Evolutionary conservation across 345 rosid genomes (phyloP), one percentile per base, ranked within the genome.

Genomic region (Eucalyptus marginata): DNA sequence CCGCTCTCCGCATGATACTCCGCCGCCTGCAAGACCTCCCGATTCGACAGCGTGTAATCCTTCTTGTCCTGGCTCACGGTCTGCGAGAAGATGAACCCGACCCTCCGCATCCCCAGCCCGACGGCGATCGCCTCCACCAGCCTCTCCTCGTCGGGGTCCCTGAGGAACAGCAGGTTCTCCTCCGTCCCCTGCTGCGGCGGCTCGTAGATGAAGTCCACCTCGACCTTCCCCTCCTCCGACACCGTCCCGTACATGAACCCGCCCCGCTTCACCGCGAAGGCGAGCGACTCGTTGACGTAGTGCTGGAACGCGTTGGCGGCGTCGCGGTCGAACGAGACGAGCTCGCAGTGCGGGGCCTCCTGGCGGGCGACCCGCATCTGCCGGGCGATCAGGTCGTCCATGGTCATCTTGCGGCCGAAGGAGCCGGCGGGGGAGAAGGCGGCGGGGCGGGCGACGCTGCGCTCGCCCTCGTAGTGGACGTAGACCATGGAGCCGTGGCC

Each of bases 371-470:
- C 94, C 31, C 98, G 93, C 94, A 96, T 97, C 94, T 98, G 99
- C 43, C 92, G 94, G 27, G 99, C 98, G 88, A 98, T 97, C 7
- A 98, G 93, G 87, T 98, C 99, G 52, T 96, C 99, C 89, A 98
- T 95, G 11, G 99, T 98, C 99, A 98, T 98, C 95, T 98, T 98
- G 80, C 96, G 94, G 22, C 99, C 99, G 81, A 98, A 98, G 2
- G 99, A 96, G 2, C 99, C 98, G 4, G 99, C 96, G 2, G 99
- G 99, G 31, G 86, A 89, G 50, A 97, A 90, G 33, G 93, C 89
- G 17, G 98, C 95, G 56, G 96, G 98, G 29, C 95, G 94, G 33
- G 92, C 90, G 86, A 97, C 93, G 49, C 91, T 92, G 51, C 99
- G 93, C 91, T 96, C 96, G 36, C 97, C 98, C 16, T 98, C 96